Evolutionary conservation across 495 filamentous ascomycete genomes (phyloP), one percentile per base, ranked within the genome.

Genomic region (Penicillium argentinense): DNA sequence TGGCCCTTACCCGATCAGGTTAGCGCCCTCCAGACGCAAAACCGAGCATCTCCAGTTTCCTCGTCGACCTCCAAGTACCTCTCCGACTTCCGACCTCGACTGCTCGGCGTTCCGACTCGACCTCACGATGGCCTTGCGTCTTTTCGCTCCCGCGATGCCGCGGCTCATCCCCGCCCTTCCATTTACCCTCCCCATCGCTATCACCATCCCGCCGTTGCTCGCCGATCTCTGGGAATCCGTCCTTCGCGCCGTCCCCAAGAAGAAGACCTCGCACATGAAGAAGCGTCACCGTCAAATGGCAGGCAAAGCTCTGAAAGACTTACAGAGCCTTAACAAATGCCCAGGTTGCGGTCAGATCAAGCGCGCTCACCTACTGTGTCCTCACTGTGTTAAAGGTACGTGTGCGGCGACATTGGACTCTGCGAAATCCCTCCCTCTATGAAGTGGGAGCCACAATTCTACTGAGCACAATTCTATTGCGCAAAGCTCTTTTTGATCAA

Each of bases 201-300:
- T 70, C 27, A 79, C 75, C 23, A 53, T 84, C 9, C 79, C 82
- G 1, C 74, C 71, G 7, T 54, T 93, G 3, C 64, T 95, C 13
- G 78, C 78, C 34, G 87, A 83, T 27, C 78, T 99, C 49, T 97
- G 92, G 88, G 95, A 96, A 50, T 89, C 86, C 2, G 80, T 97
- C 27, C 82, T 99, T 25, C 83, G 84, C 51, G 93, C 93, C 3
- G 93, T 96, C 5, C 93, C 93, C 8, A 99, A 99, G 79, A 97
- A 96, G 73, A 99, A 97, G 81, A 95, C 91, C 8, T 96, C 92
- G 18, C 87, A 99, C 67, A 89, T 88, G 78, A 97, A 95, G 77
- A 95, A 88, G 73, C 85, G 93, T 51, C 84, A 89, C 57, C 80
- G 95, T 56, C 89, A 92, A 55, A 84, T 97, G 82, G 92, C 89